These are phyloP conservation scores for Perilla frutescens DNA, from an alignment of 257 asterid species.

Conservation along the genomic window DNA sequence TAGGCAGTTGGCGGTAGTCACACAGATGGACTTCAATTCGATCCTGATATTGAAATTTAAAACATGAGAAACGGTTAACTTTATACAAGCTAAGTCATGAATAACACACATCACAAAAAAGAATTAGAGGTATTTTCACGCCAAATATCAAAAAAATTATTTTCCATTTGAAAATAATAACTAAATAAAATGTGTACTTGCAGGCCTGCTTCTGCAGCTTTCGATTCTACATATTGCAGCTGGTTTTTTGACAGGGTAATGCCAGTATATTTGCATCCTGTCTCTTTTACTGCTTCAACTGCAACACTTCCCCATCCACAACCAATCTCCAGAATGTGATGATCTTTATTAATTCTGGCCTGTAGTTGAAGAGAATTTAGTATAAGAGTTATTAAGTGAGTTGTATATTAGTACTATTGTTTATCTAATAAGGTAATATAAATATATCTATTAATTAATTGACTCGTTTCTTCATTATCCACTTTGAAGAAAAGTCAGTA, in stretches of 20 bases:
- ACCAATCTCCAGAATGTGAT: slow-evolving; percentile 73
- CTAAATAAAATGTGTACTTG: slow-evolving; percentile 44
- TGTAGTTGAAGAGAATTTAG: slow-evolving; percentile 28
- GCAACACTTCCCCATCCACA: slow-evolving; percentile 80
- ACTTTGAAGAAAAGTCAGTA: no score
- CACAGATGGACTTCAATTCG: slow-evolving; percentile 57
- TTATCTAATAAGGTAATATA: background rate
- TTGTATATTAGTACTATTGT: background rate
- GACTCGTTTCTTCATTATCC: no score
- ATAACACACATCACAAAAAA: no score
- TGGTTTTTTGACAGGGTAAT: slow-evolving; percentile 70
- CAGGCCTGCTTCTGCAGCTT: slow-evolving; percentile 66
- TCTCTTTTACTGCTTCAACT: slow-evolving; percentile 59
- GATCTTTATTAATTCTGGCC: slow-evolving; percentile 63
- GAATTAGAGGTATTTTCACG: background rate
- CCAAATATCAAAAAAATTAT: background rate
- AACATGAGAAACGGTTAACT: background rate
- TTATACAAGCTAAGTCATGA: background rate
- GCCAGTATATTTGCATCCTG: slow-evolving; percentile 78
- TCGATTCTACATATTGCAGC: slow-evolving; percentile 48
- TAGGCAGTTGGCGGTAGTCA: slow-evolving; percentile 73
- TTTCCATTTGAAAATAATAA: background rate
- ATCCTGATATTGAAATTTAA: slow-evolving; percentile 44
- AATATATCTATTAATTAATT: background rate
- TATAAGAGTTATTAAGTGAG: background rate